Evolutionary conservation across 2,329 filamentous ascomycete genomes (phyloP).

Genomic region (Huntiella decipiens): DNA sequence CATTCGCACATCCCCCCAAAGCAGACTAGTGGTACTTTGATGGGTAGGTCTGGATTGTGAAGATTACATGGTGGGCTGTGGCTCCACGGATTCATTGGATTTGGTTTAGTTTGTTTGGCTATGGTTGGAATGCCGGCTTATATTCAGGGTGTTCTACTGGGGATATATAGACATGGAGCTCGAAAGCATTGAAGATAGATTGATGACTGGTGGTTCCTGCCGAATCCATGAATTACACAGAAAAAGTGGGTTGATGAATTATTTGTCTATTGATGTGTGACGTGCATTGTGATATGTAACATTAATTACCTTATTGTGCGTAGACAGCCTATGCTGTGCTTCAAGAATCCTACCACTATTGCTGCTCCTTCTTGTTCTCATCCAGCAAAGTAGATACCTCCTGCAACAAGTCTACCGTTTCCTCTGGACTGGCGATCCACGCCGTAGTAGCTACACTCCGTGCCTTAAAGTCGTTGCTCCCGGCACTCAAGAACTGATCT

Average conservation of each 20-base stretch:
- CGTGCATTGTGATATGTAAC: too few species aligned
- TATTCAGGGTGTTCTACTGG: neutral
- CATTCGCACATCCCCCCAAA: slow-evolving; percentile 28
- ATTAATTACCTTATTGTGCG: too few species aligned
- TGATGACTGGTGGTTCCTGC: too few species aligned
- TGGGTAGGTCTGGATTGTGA: slow-evolving; percentile 5
- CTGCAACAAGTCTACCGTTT: slow-evolving; percentile 78
- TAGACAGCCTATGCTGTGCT: too few species aligned
- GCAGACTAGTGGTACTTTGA: slow-evolving; percentile 27
- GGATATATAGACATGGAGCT: neutral
- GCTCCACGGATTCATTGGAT: neutral
- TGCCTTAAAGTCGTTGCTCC: slow-evolving; percentile 94
- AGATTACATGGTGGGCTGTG: neutral
- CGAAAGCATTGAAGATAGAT: neutral
- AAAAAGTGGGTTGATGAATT: too few species aligned
- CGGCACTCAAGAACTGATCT: slow-evolving; percentile 89
- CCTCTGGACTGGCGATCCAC: slow-evolving; percentile 84
- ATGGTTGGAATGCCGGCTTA: neutral
- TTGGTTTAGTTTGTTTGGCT: neutral
- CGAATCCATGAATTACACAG: neutral
- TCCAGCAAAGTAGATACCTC: slow-evolving; percentile 48
- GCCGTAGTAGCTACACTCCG: slow-evolving; percentile 81
- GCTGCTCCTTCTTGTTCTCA: slow-evolving; percentile 18
- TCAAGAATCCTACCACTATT: too few species aligned
- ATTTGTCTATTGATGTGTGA: too few species aligned